Base-by-base conservation (phyloP, 345 rosid genomes). In the Erucastrum elatum region DNA sequence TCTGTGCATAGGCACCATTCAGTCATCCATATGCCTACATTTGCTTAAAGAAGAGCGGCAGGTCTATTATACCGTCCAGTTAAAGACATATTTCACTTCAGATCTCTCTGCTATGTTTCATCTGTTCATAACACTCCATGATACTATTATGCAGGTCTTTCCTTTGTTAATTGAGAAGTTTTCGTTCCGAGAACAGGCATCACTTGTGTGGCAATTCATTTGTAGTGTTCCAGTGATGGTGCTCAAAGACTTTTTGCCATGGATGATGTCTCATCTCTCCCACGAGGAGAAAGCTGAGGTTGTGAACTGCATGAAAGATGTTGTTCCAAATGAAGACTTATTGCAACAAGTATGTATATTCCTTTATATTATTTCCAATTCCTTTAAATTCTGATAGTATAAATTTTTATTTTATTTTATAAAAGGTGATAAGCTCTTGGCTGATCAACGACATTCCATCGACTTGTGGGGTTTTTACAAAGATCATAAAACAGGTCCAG, bases 11-110 rank as follows among this genome's bases (percentile, higher is more conserved):
- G 87, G 96, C 77, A 96, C 97, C 44, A 94, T 94, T 76, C 93
- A 82, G 77, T 88, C 96, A 77, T 91, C 94, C 2, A 87, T 94
- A 77, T 87, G 82, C 70, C 97, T 90, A 72, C 98, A 94, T 79
- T 87, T 94, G 98, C 87, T 88, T 64, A 94, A 94, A 86, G 98
- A 94, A 90, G 98, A 94, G 79, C 88, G 84, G 10, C 98, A 94
- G 95, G 98, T 93, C 46, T 37, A 59, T 65, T 64, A 21, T 21
- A 34, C 17, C 0, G 6, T 61, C 3, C 44, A 31, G 27, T 69
- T 69, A 11, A 15, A 31, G 72, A 68, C 60, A 8, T 21, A 21
- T 21, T 69, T 49, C 58, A 41, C 70, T 66, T 66, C 2, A 66
- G 26, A 30, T 8, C 21, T 49, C 25, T 2, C n/a, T 35, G 27